These are phyloP conservation scores for Mytilinidion resinicola DNA, from an alignment of 495 filamentous ascomycete species.

Conservation along the genomic window DNA sequence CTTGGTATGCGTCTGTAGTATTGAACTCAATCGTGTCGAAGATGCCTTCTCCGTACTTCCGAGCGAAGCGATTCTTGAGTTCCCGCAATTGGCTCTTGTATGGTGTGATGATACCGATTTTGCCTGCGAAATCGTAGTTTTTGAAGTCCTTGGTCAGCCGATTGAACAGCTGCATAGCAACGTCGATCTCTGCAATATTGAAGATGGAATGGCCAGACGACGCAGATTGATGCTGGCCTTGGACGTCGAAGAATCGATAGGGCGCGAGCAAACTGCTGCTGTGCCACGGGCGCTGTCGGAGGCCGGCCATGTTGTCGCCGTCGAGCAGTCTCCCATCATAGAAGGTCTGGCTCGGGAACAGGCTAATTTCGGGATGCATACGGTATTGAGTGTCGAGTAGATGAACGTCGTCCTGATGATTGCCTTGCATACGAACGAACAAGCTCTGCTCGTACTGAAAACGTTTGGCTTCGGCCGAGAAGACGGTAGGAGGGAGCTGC, in stretches of 20 bases:
- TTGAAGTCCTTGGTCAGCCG: constrained; percentile 67
- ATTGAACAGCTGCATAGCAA: constrained; percentile 76
- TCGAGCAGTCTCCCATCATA: constrained; percentile 84
- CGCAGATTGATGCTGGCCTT: constrained; percentile 74
- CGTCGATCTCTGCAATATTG: constrained; percentile 77
- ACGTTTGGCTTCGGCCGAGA: constrained; percentile 83
- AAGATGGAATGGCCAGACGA: constrained; percentile 79
- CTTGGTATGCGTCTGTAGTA: constrained; percentile 96
- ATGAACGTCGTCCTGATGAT: constrained; percentile 84
- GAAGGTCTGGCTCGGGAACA: constrained; percentile 82
- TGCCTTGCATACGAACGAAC: constrained; percentile 95
- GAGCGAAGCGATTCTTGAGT: constrained; percentile 64
- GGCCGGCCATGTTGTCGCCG: constrained; percentile 68
- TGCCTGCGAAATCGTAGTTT: constrained; percentile 63
- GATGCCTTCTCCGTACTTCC: constrained; percentile 66
- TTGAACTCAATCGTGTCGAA: constrained; percentile 86
- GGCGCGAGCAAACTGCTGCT: constrained; percentile 71
- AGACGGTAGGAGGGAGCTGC: constrained; percentile 89
- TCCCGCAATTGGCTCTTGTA: constrained; percentile 90
- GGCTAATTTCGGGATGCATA: constrained; percentile 95
- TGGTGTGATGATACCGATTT: constrained; percentile 93
- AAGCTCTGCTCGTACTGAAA: constrained; percentile 97
- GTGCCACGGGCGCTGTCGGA: constrained; percentile 80
- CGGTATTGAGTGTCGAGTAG: constrained; percentile 94
- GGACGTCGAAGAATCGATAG: constrained; percentile 96